Evolutionary conservation across 176 grass and related monocot species (phyloP), one percentile per base, ranked within the genome.

Genomic region (Aegilops umbellulata): DNA sequence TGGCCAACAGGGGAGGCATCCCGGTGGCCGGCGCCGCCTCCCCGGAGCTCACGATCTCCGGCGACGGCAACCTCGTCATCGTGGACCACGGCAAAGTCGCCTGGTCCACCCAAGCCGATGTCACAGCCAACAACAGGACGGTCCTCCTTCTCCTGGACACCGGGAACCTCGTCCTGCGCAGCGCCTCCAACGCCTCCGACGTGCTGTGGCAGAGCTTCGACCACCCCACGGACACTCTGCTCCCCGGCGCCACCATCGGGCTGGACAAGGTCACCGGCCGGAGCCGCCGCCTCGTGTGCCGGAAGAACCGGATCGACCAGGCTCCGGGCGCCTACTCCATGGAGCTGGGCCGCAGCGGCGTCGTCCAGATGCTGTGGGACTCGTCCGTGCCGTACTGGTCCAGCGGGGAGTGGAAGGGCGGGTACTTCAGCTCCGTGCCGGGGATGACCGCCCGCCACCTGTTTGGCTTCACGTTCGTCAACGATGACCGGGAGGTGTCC

Each of bases 201-300:
- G 10, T 78, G 31, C 7, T 87, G 13, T 86, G 88, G 88, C 77
- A 90, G 47, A 86, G 88, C 29, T 76, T 82, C 6, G 88, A 90
- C 38, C 35, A 90, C 61, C 88, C 70, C 0, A 70, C 70, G 0
- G 9, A 86, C 22, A 76, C 61, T 6, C 22, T 67, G 22, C 81
- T 93, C 10, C 88, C 79, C 0, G 51, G 53, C 31, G 53, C 38
- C 8, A 91, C 83, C 76, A 41, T 90, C 12, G 83, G 83, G 1
- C 27, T 77, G 74, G 47, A 77, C 74, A 77, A 78, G 64, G 20
- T 55, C 20, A 82, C 29, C 7, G 80, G 80, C 12, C 80, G 49
- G n/a, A 82, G 49, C 80, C 80, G 46, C 7, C 80, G 80, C 9
- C 7, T 82, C 22, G 42, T 82, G 16, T 82, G 65, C 3, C 24